These are phyloP conservation scores for Metschnikowia rubicola DNA, from an alignment of 805 yeast genomes.

Conservation along the genomic window DNA sequence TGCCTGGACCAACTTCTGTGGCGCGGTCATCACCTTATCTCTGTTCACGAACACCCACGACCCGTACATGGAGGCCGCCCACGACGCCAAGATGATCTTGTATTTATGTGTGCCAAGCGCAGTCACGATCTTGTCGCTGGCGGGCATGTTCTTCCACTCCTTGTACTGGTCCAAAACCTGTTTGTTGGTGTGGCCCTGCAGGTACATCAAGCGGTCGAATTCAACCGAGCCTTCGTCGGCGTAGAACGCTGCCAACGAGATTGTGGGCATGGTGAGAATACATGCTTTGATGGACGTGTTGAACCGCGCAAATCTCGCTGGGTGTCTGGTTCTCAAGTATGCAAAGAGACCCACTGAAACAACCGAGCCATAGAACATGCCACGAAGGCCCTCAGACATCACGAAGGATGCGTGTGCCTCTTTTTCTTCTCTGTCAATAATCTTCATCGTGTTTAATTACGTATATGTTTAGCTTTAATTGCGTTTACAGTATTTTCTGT, in stretches of 20 bases:
- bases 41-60: conserved; percentile 27
- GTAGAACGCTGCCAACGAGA: conserved; percentile 35
- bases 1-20: conserved; percentile 29
- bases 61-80: conserved; percentile 39
- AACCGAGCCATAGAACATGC: conserved; percentile 34
- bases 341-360: conserved; percentile 30
- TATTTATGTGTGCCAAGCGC: conserved; percentile 32
- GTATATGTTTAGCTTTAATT: too few relatives aligned
- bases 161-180: conserved; percentile 33
- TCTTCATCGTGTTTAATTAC: conserved; percentile 26
- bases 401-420: conserved; percentile 38
- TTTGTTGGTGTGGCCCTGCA: conserved; percentile 24
- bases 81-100: conserved; percentile 32
- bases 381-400: conserved; percentile 36
- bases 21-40: conserved; percentile 25
- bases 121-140: conserved; percentile 28
- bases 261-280: conserved; percentile 38
- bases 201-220: conserved; percentile 38
- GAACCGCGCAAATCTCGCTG: conserved; percentile 32
- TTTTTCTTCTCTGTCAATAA: conserved; percentile 35
- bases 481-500: too few relatives aligned
- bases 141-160: conserved; percentile 32
- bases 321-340: conserved; percentile 32
- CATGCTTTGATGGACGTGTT: conserved; percentile 39
- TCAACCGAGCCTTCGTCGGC: conserved; percentile 46